Base-by-base conservation (phyloP, 495 filamentous ascomycete species). In the Viridothelium virens region DNA sequence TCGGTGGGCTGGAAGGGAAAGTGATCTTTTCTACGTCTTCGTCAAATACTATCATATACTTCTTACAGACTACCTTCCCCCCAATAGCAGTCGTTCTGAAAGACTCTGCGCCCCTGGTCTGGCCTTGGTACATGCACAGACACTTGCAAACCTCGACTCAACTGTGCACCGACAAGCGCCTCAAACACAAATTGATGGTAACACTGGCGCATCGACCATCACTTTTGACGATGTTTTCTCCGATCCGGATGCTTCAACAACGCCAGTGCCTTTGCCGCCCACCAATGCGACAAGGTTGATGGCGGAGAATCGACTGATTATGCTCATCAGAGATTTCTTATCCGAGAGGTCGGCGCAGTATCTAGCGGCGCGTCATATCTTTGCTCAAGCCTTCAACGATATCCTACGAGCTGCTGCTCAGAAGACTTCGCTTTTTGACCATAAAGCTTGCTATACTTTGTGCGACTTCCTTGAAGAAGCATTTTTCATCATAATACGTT, bases 21-120 rank as follows among this genome's bases (percentile, higher is more conserved):
- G 89, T 12, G 94, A 97, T 77, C 78, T 98, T 56, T 90, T 97
- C 71, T 97, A 89, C 78, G 87, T 96, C 16, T 98, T 98, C 75
- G 85, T 87, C 75, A 97, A 96, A 77, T 87, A 94, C 73, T 94
- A 90, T 68, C 88, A 95, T 73, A 86, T 93, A 56, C 78, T 98
- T 6, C 83, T 89, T 47, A 86, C 88, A 36, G 91, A 95, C 66
- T 92, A 92, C 71, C 78, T 96, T 61, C 89, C 90, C 0, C 67
- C 81, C 1, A 85, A 87, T 9, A 77, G 82, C 7, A 85, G 87
- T 67, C 87, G 87, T 74, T 81, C 85, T 38, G 86, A 87, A 59
- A 79, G 80, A 12, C 74, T 85, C 47, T 78, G 84, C 68, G 87
- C 89, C 1, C 94, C 94, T 50, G 94, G 88, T 0, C 85, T 96